Base-by-base conservation (phyloP, 495 filamentous ascomycete genomes). In the Penicillium pancosmium region DNA sequence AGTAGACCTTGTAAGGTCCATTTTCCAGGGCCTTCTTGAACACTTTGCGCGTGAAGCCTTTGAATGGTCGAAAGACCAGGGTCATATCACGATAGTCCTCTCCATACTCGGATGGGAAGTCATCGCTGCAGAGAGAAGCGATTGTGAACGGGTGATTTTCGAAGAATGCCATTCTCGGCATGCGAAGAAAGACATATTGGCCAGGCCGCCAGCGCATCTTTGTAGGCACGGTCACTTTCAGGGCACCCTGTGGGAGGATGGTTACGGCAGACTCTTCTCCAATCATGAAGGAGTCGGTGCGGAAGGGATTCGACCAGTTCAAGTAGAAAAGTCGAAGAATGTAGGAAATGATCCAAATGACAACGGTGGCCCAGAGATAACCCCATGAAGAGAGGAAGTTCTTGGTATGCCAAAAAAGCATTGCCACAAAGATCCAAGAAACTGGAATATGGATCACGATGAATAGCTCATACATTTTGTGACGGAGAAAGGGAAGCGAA, bases 101-200 rank as follows among this genome's bases (percentile, higher is more conserved):
- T 43, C 91, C 91, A 67, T 93, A 96, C 49, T 88, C 86, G 12
- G 92, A 96, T 9, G 91, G 91, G 57, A 95, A 94, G 66, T 97
- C 92, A 44, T 85, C 80, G 73, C 90, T 84, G 81, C 95, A 88
- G 16, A 96, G 83, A 0, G 92, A 96, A 8, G 94, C 88, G 52
- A 98, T 92, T 5, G 93, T 98, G 72, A 98, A 98, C 4, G 93
- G 93, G 59, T 98, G 93, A 63, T 93, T 97, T 65, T 97, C 89
- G 62, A 96, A 85, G 27, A 94, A 68, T 0, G 91, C 91, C 61
- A 98, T 91, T 2, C 91, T 89, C 0, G 93, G 93, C 86, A 98
- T 93, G 48, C 94, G 84, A 10, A 98, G 80, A 66, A 97, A 98
- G 23, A 98, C 90, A 61, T 93, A 97, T 71, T 98, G 93, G 16